Evolutionary conservation across 2,329 filamentous ascomycete species (phyloP), one percentile per base, ranked within the genome.

Genomic region (Aspergillus ruber): DNA sequence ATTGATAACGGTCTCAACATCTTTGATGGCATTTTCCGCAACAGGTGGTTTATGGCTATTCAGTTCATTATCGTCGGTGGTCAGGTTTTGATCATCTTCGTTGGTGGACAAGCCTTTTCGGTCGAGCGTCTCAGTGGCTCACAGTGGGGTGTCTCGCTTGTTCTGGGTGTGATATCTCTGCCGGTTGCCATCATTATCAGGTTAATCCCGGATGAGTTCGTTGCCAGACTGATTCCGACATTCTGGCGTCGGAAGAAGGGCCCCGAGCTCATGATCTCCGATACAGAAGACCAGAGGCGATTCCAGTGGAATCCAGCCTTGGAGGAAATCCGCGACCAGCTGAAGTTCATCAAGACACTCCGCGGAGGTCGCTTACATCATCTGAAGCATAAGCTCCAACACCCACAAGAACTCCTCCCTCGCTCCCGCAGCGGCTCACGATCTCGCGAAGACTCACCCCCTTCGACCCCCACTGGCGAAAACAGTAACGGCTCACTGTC

Each of bases 21-120:
- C 39, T 65, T 74, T 47, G 71, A 73, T 47, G 70, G 71, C 12
- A 56, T 73, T 20, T 57, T 61, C 40, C 61, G 60, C 43, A 74
- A 74, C 47, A 61, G 55, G n/a, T 74, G 70, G 67, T 74, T 74
- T 54, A 74, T 86, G 29, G 74, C 72, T 3, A 86, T 88, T 35
- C 79, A 85, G 58, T 60, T 75, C 20, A 74, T 86, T 57, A 88
- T 86, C 58, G 71, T 86, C 39, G 82, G 76, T 10, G 85, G 84
- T 7, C 85, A 88, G 59, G 74, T 84, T n/a, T 64, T 86, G 64
- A 88, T 88, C 59, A 75, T 88, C 49, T 85, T 85, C 56, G 76
- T 86, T 49, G 85, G 85, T 53, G 83, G 84, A 6, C 69, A 74
- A 23, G 84, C 84, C 0, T 87, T 89, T 60, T 78, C 81, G 9